A percentile compares a stretch with the other conserved stretches of the same genome.
These are phyloP conservation scores for Juglanconis oblonga DNA, from an alignment of 2,329 filamentous ascomycete species.

Conservation along the genomic window DNA sequence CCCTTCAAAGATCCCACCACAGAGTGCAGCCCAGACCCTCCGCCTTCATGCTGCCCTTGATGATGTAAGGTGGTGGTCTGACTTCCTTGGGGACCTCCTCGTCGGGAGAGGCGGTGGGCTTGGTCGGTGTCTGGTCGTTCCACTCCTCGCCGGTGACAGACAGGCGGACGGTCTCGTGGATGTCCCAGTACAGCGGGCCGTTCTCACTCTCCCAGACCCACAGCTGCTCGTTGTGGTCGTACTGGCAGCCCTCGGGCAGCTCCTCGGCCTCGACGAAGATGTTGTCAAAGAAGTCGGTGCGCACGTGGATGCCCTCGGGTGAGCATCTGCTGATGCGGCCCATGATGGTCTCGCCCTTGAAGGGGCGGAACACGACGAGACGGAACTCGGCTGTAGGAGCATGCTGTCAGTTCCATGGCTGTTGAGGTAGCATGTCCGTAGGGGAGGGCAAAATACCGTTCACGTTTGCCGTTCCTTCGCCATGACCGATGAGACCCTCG, in stretches of 20 bases:
- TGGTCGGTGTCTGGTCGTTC: slow-evolving; percentile 79
- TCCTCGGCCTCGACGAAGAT: slow-evolving; percentile 76
- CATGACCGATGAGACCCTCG: slow-evolving; percentile 91
- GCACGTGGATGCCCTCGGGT: slow-evolving; percentile 71
- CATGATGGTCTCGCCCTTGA: slow-evolving; percentile 88
- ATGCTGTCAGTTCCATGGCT: slow-evolving; percentile 8
- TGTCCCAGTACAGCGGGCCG: slow-evolving; percentile 76
- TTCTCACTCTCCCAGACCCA: slow-evolving; percentile 83
- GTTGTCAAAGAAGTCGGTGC: slow-evolving; percentile 91
- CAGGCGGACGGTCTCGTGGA: slow-evolving; percentile 83
- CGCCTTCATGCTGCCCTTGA: slow-evolving; percentile 63
- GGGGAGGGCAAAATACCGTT: slow-evolving; percentile 59
- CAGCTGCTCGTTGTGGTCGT: slow-evolving; percentile 70
- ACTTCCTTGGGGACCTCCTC: slow-evolving; percentile 47
- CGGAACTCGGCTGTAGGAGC: slow-evolving; percentile 79
- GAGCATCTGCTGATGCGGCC: slow-evolving; percentile 77
- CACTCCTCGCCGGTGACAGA: slow-evolving; percentile 85
- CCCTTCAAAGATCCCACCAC: slow-evolving; percentile 54
- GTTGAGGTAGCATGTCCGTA: neutral
- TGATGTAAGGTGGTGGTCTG: slow-evolving; percentile 66
- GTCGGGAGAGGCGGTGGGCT: slow-evolving; percentile 55
- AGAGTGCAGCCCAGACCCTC: slow-evolving; percentile 60
- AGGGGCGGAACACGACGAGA: slow-evolving; percentile 89
- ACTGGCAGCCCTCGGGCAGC: slow-evolving; percentile 72
- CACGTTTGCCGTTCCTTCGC: slow-evolving; percentile 87